These are phyloP conservation scores for Pseudogymnoascus sp. DNA, from an alignment of 2,329 filamentous ascomycete genomes.

Conservation along the genomic window DNA sequence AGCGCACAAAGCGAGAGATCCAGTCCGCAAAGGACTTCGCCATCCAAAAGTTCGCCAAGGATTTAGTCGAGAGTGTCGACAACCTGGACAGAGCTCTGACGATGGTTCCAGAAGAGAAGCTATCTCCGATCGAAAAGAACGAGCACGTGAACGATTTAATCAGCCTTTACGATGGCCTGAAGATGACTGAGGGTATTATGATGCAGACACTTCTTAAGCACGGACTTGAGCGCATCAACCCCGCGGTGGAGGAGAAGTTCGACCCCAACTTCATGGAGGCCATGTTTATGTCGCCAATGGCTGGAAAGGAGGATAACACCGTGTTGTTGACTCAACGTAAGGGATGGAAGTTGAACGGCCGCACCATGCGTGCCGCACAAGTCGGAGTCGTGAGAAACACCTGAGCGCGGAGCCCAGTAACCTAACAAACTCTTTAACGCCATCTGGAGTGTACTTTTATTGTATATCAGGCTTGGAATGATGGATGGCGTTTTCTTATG, in stretches of 20 bases:
- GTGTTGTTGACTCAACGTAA: conserved; percentile 93
- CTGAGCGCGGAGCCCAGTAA: conserved; percentile 1
- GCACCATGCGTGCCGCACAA: conserved; percentile 85
- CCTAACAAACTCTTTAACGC: conserved; percentile 3
- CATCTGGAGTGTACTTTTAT: conserved; percentile 13
- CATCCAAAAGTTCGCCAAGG: conserved; percentile 88
- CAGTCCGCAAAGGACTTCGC: conserved; percentile 85
- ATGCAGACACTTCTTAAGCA: conserved; percentile 88
- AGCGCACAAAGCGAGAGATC: conserved; percentile 86
- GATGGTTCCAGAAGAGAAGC: conserved; percentile 70
- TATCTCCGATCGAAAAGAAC: conserved; percentile 46
- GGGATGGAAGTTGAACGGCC: conserved; percentile 89
- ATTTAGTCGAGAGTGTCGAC: conserved; percentile 91
- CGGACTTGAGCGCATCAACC: conserved; percentile 83
- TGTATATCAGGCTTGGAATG: conserved; percentile 7
- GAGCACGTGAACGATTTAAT: conserved; percentile 64
- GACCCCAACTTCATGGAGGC: conserved; percentile 96
- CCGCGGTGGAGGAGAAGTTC: conserved; percentile 71
- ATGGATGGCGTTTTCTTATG: conserved; percentile 12
- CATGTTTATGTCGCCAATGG: conserved; percentile 84
- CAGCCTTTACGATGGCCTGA: conserved; percentile 79
- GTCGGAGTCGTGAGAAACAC: conserved; percentile 89
- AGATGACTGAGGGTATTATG: conserved; percentile 90
- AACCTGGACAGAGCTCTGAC: conserved; percentile 90
- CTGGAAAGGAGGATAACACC: conserved; percentile 80